phyloP scores from a whole-genome alignment of 805 yeast species.

The Saturnispora hagleri region DNA sequence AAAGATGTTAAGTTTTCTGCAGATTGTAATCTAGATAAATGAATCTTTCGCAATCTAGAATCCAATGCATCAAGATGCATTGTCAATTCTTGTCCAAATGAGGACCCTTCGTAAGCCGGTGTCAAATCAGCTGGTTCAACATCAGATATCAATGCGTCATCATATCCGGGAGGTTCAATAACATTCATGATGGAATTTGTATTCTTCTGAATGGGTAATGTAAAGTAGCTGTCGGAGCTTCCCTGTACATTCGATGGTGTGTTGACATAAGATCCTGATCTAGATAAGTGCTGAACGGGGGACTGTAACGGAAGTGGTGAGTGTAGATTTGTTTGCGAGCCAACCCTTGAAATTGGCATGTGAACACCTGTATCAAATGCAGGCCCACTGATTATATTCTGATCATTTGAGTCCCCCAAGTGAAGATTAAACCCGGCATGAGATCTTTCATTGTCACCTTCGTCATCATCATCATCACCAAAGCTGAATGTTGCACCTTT shows the following conservation, averaged over 20 bases:
- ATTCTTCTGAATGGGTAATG: not conserved
- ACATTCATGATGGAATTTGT: not conserved
- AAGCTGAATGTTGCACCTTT: slow-evolving; percentile 6
- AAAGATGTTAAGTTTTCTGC: not conserved
- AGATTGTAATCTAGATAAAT: slow-evolving; percentile 8
- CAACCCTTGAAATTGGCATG: slow-evolving; percentile 15
- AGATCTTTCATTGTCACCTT: not conserved
- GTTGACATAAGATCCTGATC: slow-evolving; percentile 42
- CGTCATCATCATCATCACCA: slow-evolving; percentile 6
- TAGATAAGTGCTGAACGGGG: slow-evolving; percentile 52
- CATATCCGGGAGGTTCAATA: slow-evolving; percentile 77
- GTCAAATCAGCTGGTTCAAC: slow-evolving; percentile 44
- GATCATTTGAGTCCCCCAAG: not conserved
- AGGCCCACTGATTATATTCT: slow-evolving; percentile 15
- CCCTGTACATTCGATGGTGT: slow-evolving; percentile 7
- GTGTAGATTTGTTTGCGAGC: slow-evolving; percentile 2
- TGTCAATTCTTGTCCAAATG: slow-evolving; percentile 2
- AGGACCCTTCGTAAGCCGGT: slow-evolving; percentile 48
- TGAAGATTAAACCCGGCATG: not conserved
- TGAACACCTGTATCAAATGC: slow-evolving; percentile 15
- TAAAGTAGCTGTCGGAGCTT: not conserved
- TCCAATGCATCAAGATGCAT: slow-evolving; percentile 26
- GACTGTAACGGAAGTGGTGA: slow-evolving; percentile 21
- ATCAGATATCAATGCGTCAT: slow-evolving; percentile 59
- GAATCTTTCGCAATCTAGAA: slow-evolving; percentile 22